phyloP scores from a whole-genome alignment of 192 early-diverging fungal genomes.

The Coemansia sp. region DNA sequence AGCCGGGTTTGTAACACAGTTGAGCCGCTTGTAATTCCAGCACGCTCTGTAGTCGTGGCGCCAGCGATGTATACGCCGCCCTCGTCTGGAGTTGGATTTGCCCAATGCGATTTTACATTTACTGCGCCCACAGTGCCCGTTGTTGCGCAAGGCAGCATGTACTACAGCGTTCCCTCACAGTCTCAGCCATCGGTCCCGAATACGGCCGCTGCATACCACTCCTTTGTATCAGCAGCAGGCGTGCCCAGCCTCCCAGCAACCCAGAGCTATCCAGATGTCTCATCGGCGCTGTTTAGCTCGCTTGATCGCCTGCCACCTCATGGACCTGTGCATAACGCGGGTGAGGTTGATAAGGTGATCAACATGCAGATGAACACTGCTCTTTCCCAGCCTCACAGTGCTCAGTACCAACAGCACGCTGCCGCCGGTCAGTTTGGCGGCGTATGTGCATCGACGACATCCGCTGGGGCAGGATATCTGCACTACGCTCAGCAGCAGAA shows the following conservation, averaged over 20 bases:
- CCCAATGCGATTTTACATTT: conserved; percentile 43
- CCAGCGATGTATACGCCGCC: conserved; percentile 41
- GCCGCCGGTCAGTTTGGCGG: not conserved
- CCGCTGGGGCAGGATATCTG: not conserved
- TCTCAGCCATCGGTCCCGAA: conserved; percentile 1
- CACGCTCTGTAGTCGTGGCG: conserved; percentile 11
- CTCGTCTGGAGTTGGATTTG: conserved; percentile 28
- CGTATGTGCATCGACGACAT: not conserved
- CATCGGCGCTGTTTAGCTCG: conserved; percentile 9
- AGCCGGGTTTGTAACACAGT: conserved; percentile 3
- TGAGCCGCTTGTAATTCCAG: conserved; percentile 24
- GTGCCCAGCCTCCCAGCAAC: conserved; percentile 7
- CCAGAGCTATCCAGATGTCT: conserved; percentile 8
- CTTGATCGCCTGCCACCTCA: not conserved
- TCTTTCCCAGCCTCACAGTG: not conserved
- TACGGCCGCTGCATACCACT: not conserved
- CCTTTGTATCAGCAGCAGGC: not conserved
- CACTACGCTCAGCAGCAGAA: conserved; percentile 20
- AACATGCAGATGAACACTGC: not conserved
- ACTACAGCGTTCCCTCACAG: not conserved
- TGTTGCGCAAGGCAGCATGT: conserved; percentile 3
- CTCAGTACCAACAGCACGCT: conserved; percentile 12
- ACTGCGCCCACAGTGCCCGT: conserved; percentile 20
- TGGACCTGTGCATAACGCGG: conserved; percentile 1
- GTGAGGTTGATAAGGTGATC: conserved; percentile 8